A percentile compares a stretch with the other conserved stretches of the same genome.
phyloP scores from a whole-genome alignment of 257 asterid species.

The Thymus mandschuricus region DNA sequence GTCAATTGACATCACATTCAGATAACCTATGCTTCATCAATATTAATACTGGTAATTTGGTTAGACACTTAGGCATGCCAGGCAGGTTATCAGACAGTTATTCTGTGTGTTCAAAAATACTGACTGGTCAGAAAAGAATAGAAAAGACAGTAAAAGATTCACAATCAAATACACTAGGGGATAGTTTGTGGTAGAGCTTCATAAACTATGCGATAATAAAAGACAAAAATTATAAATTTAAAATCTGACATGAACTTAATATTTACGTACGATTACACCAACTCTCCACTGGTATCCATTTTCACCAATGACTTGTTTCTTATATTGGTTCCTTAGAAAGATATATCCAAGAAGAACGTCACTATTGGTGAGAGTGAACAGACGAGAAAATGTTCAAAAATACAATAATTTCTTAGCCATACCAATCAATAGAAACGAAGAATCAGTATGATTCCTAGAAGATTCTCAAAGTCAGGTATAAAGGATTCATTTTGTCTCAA shows the following conservation, averaged over 20 bases:
- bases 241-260: background rate
- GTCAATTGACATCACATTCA: background rate
- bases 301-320: background rate
- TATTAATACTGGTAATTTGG: background rate
- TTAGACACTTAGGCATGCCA: background rate
- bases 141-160: background rate
- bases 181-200: background rate
- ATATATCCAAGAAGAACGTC: conserved; percentile 9
- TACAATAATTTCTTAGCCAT: background rate
- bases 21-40: conserved; percentile 18
- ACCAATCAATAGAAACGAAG: background rate
- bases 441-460: background rate
- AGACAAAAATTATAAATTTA: background rate
- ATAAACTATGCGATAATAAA: background rate
- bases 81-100: conserved; percentile 1
- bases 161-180: background rate
- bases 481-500: conserved; percentile 17
- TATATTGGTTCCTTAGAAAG: background rate
- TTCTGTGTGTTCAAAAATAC: background rate
- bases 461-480: background rate
- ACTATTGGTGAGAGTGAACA: conserved; percentile 4
- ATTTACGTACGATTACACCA: conserved; percentile 11
- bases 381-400: conserved; percentile 2
- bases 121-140: background rate
- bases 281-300: background rate